phyloP scores from a whole-genome alignment of 768 basidiomycete genomes.

The Trametes villosa region DNA sequence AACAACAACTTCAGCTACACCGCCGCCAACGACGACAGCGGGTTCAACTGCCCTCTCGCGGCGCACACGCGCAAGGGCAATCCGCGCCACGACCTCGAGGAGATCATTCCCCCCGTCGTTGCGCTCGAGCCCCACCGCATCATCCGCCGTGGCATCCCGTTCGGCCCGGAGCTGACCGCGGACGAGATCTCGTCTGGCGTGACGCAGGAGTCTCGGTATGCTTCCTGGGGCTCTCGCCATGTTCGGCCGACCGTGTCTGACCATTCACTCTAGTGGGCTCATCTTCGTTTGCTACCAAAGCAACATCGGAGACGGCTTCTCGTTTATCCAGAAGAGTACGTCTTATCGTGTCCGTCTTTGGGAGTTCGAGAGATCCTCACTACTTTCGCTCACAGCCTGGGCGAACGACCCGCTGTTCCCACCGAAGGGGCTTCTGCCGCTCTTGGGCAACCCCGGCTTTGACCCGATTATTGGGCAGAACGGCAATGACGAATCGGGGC shows the following conservation, averaged over 20 bases:
- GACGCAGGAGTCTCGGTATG: constrained; percentile 35
- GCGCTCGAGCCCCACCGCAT: constrained; percentile 39
- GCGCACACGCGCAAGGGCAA: constrained; percentile 35
- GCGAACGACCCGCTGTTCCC: constrained; percentile 38
- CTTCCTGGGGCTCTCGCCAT: constrained; percentile 46
- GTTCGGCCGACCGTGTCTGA: neutral
- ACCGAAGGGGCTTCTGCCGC: constrained; percentile 19
- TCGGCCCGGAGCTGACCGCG: constrained; percentile 52
- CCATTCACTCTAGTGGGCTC: neutral
- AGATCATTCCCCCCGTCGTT: neutral
- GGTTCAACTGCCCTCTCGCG: constrained; percentile 35
- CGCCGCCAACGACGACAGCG: constrained; percentile 23
- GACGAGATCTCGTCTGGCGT: constrained; percentile 40
- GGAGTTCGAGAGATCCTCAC: no score
- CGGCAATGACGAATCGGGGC: constrained; percentile 1
- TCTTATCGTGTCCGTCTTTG: neutral
- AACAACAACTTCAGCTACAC: constrained; percentile 37
- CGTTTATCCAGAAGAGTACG: constrained; percentile 34
- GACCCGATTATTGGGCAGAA: constrained; percentile 52
- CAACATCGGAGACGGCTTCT: constrained; percentile 35
- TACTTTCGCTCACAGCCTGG: constrained; percentile 18
- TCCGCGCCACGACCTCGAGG: constrained; percentile 31
- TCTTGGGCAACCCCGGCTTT: constrained; percentile 37
- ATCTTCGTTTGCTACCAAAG: constrained; percentile 37
- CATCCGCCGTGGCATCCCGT: constrained; percentile 53